phyloP scores from a whole-genome alignment of 441 rosid species.

The Mallotus japonicus region DNA sequence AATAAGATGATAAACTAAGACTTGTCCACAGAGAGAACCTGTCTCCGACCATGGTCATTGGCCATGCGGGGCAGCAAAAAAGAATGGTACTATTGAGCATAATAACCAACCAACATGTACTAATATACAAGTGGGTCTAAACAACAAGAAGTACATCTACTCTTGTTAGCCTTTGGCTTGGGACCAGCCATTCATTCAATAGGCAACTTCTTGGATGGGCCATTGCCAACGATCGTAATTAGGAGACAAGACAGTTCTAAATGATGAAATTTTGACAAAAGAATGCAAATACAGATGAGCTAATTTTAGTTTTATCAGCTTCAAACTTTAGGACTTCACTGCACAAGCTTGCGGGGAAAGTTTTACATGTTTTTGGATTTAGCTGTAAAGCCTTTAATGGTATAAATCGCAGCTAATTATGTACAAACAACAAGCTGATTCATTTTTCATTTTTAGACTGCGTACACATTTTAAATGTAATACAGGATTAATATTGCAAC shows the following conservation, averaged over 20 bases:
- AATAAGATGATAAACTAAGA: slow-evolving; percentile 21
- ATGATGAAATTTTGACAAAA: slow-evolving; percentile 21
- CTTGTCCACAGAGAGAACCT: slow-evolving; percentile 28
- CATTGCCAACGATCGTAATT: slow-evolving; percentile 27
- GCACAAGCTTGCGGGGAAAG: not conserved
- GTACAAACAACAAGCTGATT: too few relatives aligned
- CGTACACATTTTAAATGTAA: too few relatives aligned
- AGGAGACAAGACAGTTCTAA: slow-evolving; percentile 17
- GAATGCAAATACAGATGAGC: not conserved
- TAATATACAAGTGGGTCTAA: slow-evolving; percentile 30
- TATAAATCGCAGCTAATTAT: too few relatives aligned
- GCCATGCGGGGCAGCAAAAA: slow-evolving; percentile 19
- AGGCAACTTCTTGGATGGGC: slow-evolving; percentile 26
- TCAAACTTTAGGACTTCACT: not conserved
- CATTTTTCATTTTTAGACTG: too few relatives aligned
- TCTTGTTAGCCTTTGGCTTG: slow-evolving; percentile 28
- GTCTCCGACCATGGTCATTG: slow-evolving; percentile 25
- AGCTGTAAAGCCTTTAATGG: too few relatives aligned
- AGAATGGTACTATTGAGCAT: slow-evolving; percentile 11
- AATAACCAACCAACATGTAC: slow-evolving; percentile 25
- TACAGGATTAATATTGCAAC: not conserved
- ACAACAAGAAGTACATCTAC: slow-evolving; percentile 27
- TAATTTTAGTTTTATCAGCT: not conserved
- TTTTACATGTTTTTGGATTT: too few relatives aligned
- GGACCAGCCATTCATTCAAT: slow-evolving; percentile 34